These are phyloP conservation scores for Salvia sclarea DNA, from an alignment of 305 asterid species.

Conservation along the genomic window DNA sequence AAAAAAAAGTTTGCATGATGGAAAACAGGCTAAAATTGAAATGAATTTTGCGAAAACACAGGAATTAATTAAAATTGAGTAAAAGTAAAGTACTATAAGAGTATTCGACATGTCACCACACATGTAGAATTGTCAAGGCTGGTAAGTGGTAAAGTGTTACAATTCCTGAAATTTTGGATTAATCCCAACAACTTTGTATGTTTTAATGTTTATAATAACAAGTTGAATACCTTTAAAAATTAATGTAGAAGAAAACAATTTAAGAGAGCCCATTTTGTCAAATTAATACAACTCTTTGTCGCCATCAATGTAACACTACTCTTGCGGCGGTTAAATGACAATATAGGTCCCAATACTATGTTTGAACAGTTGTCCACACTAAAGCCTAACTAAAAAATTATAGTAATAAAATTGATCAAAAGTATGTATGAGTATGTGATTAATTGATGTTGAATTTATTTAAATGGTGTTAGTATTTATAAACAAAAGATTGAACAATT, in stretches of 20 bases:
- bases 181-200: background rate
- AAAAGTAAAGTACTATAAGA: background rate
- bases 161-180: background rate
- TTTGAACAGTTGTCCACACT: background rate
- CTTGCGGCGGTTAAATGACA: conserved; percentile 16
- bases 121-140: background rate
- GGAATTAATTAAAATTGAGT: background rate
- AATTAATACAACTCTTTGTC: background rate
- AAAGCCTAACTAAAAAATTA: background rate
- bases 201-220: no score
- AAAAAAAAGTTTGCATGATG: background rate
- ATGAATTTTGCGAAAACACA: background rate
- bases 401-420: no score
- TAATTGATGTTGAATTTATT: no score
- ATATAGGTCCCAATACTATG: background rate
- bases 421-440: no score
- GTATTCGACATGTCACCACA: background rate
- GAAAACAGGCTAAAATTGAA: background rate
- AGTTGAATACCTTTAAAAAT: background rate
- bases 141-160: background rate
- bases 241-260: background rate
- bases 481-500: no score
- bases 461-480: no score
- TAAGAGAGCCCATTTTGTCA: conserved; percentile 1
- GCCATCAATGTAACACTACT: background rate